A percentile compares a stretch with the other conserved stretches of the same genome.
phyloP scores from a whole-genome alignment of 2,329 filamentous ascomycete species.

The Trichophyton rubrum region DNA sequence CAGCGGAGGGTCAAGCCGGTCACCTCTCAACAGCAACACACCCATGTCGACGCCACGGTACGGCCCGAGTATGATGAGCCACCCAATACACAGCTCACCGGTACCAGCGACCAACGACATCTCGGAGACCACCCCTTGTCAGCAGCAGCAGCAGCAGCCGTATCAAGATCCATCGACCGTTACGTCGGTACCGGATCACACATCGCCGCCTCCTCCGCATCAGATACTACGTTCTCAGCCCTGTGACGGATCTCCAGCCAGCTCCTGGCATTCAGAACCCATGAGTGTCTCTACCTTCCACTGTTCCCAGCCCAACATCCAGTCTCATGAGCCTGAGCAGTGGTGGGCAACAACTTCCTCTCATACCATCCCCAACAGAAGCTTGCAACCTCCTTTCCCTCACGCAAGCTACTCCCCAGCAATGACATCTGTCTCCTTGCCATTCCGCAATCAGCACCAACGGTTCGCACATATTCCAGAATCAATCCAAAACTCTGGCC shows the following conservation, averaged over 20 bases:
- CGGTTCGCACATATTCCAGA: conserved; percentile 22
- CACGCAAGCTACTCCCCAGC: conserved; percentile 22
- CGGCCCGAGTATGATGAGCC: conserved; percentile 21
- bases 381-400: conserved; percentile 25
- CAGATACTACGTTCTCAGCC: conserved; percentile 29
- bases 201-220: conserved; percentile 26
- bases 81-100: conserved; percentile 23
- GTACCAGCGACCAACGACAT: conserved; percentile 23
- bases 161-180: conserved; percentile 23
- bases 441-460: conserved; percentile 22
- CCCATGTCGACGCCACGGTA: conserved; percentile 24
- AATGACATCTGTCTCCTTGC: conserved; percentile 19
- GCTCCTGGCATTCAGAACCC: conserved; percentile 32
- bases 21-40: conserved; percentile 5
- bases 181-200: conserved; percentile 22
- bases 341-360: conserved; percentile 28
- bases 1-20: not conserved
- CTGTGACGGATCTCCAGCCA: conserved; percentile 27
- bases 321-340: conserved; percentile 24
- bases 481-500: conserved; percentile 25
- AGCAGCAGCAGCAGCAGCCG: conserved; percentile 14
- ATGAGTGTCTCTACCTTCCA: conserved; percentile 26
- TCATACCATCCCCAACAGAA: conserved; percentile 19
- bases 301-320: conserved; percentile 28
- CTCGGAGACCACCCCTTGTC: conserved; percentile 15